A percentile compares a stretch with the other conserved stretches of the same genome.
These are phyloP conservation scores for Phytophthora boehmeriae DNA, from an alignment of 352 stramenopile genomes.

Conservation along the genomic window DNA sequence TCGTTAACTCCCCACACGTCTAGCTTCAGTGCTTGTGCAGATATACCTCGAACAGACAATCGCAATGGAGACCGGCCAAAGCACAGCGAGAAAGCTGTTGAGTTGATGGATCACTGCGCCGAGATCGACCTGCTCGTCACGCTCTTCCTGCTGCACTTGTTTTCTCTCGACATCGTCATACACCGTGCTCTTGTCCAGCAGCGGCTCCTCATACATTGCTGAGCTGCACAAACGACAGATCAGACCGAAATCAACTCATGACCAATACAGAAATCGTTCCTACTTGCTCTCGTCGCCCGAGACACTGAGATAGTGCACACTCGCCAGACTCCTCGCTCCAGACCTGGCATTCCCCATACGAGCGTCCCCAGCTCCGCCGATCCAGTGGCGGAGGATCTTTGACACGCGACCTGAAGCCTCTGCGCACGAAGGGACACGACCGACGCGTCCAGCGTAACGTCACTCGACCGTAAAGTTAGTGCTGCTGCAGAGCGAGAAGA, in stretches of 20 bases:
- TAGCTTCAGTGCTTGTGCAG: neutral
- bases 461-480: neutral
- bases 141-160: conserved; percentile 24
- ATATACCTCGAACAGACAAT: conserved; percentile 72
- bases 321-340: conserved; percentile 34
- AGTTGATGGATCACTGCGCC: conserved; percentile 57
- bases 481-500: neutral
- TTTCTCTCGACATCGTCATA: conserved; percentile 6
- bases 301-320: conserved; percentile 31
- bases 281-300: conserved; percentile 35
- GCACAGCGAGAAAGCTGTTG: conserved; percentile 76
- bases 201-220: conserved; percentile 57
- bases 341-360: conserved; percentile 57
- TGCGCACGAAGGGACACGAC: conserved; percentile 10
- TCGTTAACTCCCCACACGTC: too few species aligned
- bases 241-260: conserved; percentile 1
- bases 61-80: conserved; percentile 74
- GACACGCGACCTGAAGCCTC: conserved; percentile 3
- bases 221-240: conserved; percentile 21
- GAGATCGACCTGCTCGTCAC: conserved; percentile 31
- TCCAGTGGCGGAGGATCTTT: conserved; percentile 12
- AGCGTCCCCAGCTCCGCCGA: neutral
- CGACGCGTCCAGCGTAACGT: conserved; percentile 19
- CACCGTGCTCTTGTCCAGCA: conserved; percentile 39
- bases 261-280: neutral